Evolutionary conservation across 1,139 yeast genomes (phyloP), one percentile per base, ranked within the genome.

Genomic region (Suhomyces maxii): DNA sequence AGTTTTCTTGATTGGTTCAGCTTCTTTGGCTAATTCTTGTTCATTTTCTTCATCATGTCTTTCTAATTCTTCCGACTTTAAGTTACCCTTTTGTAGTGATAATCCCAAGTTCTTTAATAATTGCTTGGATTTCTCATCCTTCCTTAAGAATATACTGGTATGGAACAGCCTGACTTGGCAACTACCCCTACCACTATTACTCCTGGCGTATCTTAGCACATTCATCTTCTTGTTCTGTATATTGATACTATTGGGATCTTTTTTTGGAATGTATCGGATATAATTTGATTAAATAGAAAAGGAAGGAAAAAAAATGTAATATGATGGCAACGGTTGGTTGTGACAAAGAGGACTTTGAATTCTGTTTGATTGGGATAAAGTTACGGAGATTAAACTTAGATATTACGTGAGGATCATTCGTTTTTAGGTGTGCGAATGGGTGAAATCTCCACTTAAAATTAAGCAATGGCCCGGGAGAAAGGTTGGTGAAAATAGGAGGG

Each of bases 71-170:
- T 46, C 49, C 8, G 46, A 49, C 35, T 60, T 60, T 23, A 68
- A 51, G 41, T 61, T 60, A 7, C 73, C 72, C 44, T 66, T 62
- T 49, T 65, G 73, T 32, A 68, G 58, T 32, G 56, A 56, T 26
- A 56, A 43, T 3, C 71, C 72, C 39, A 68, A 55, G 38, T 55
- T 57, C 51, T 64, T 64, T 42, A 68, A 60, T 34, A 59, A 53
- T 43, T 63, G 63, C 42, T 64, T 65, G 31, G 63, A 55, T 41
- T 65, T 64, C 40, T 65, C 69, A 49, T 62, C 68, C 43, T 52
- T 53, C 39, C 38, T 33, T 30, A 45, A 18, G 8, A 33, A 25
- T 11, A 46, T 9, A 26, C 44, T 39, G 28, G 34, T 28, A 26
- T 47, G 47, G 26, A 47, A 30, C 33, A 26, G 34, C 42, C 49